Evolutionary conservation across 305 asterid genomes (phyloP).

Genomic region (Striga hermonthica): DNA sequence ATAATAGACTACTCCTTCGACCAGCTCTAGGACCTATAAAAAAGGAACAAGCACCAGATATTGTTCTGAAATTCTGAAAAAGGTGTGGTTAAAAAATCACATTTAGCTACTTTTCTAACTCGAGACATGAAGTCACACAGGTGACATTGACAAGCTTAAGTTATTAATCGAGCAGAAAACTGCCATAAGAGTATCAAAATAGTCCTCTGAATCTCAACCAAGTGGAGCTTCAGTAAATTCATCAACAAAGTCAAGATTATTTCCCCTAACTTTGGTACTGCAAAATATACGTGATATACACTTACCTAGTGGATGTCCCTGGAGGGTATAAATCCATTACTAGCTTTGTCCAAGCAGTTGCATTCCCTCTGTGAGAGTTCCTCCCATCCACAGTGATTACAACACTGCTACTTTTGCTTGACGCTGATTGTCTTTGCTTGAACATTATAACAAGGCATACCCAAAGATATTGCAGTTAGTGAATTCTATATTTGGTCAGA

Average conservation of each 20-base stretch:
- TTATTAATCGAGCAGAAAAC: slow-evolving; percentile 12
- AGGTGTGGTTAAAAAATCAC: slow-evolving; percentile 3
- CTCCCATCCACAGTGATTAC: slow-evolving; percentile 63
- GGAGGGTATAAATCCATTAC: slow-evolving; percentile 88
- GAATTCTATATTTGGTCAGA: slow-evolving; percentile 29
- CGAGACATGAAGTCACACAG: slow-evolving; percentile 12
- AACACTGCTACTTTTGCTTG: slow-evolving; percentile 81
- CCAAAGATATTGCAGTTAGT: slow-evolving; percentile 43
- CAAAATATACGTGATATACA: slow-evolving; percentile 12
- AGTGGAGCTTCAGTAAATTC: slow-evolving; percentile 7
- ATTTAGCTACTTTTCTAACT: slow-evolving; percentile 10
- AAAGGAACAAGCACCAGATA: neutral
- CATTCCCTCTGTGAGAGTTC: slow-evolving; percentile 49
- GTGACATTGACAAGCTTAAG: slow-evolving; percentile 16
- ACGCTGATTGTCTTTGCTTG: slow-evolving; percentile 96
- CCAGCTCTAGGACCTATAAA: neutral
- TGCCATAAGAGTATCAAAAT: neutral
- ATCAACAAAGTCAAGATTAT: slow-evolving; percentile 23
- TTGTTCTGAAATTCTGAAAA: slow-evolving; percentile 1
- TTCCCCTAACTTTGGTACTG: slow-evolving; percentile 20
- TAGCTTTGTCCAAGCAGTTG: slow-evolving; percentile 80
- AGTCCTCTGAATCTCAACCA: slow-evolving; percentile 7
- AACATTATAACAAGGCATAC: slow-evolving; percentile 54
- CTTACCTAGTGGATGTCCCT: slow-evolving; percentile 62
- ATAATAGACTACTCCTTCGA: slow-evolving; percentile 1